Evolutionary conservation across 2,329 filamentous ascomycete species (phyloP), one percentile per base, ranked within the genome.

Genomic region (Waltergamsia citrina): DNA sequence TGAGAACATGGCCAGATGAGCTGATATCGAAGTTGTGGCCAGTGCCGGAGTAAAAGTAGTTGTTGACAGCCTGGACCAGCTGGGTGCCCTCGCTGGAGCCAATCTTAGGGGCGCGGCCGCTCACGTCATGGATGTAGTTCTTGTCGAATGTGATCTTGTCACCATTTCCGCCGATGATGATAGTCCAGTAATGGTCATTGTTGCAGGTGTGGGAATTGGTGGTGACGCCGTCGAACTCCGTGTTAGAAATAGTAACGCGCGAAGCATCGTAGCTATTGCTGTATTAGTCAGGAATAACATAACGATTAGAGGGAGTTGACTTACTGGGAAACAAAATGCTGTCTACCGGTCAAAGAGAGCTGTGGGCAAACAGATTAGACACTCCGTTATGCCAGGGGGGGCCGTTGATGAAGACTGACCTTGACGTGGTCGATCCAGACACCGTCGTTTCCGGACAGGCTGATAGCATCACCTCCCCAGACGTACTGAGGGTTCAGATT

Each of bases 71-170:
- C 53, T 78, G 74, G 34, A 78, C 52, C 14, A 62, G 15, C 29
- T 74, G 62, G 35, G 72, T 72, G n/a, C n/a, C n/a, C n/a, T n/a
- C n/a, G n/a, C n/a, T n/a, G 50, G 69, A 69, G 15, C 60, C 62
- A 16, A 78, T 59, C 58, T 77, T 76, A 43, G 72, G 74, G 10
- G 59, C 57, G 34, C 74, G 71, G 37, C 73, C 74, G 10, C 62
- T 67, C 32, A 66, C 67, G 52, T 73, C 61, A 62, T 75, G 68
- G 47, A 78, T 59, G 57, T 75, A 76, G 63, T 78, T 78, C 43
- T 62, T 61, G 59, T 74, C 70, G 49, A 78, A 47, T 41, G 74
- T 78, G 46, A 77, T 59, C 39, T 18, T 46, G 47, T 78, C 74
- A 49, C 54, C 62, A 7, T 17, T 11, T 19, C 33, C 33, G 14